phyloP scores from a whole-genome alignment of 2,329 filamentous ascomycete genomes.

The Diplodia seriata region DNA sequence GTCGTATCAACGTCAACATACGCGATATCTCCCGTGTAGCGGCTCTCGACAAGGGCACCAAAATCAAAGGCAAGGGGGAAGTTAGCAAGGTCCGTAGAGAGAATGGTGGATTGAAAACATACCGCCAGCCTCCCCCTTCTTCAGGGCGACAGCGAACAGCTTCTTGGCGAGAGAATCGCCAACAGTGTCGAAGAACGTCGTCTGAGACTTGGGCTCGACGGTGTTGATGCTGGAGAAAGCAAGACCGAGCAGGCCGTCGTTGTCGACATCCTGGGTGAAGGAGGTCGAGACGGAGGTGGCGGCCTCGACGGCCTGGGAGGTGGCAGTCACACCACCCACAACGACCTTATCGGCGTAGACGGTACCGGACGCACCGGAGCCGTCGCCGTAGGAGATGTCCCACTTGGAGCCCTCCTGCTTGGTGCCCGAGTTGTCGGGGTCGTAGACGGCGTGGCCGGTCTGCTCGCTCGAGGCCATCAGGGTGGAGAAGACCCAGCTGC shows the following conservation, averaged over 20 bases:
- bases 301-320: slow-evolving; percentile 69
- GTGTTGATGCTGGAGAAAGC: slow-evolving; percentile 44
- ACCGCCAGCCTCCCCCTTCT: slow-evolving; percentile 51
- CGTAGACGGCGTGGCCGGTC: slow-evolving; percentile 65
- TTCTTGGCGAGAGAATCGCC: slow-evolving; percentile 58
- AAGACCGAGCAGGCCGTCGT: slow-evolving; percentile 34
- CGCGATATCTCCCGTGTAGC: slow-evolving; percentile 65
- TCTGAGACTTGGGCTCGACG: slow-evolving; percentile 58
- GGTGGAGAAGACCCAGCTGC: slow-evolving; percentile 68
- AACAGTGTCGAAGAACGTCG: slow-evolving; percentile 67
- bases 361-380: slow-evolving; percentile 67
- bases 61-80: slow-evolving; percentile 53
- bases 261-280: slow-evolving; percentile 60
- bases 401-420: slow-evolving; percentile 60
- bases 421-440: slow-evolving; percentile 57
- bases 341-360: slow-evolving; percentile 71
- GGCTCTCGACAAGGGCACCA: slow-evolving; percentile 63
- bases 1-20: slow-evolving; percentile 63
- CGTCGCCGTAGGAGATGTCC: slow-evolving; percentile 71
- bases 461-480: slow-evolving; percentile 60
- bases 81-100: neutral
- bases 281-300: slow-evolving; percentile 64
- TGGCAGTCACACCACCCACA: slow-evolving; percentile 66
- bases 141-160: slow-evolving; percentile 65
- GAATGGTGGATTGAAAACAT: neutral